These are phyloP conservation scores for Dendrocalamus sinicus DNA, from an alignment of 176 grass and related monocot genomes.

Conservation along the genomic window DNA sequence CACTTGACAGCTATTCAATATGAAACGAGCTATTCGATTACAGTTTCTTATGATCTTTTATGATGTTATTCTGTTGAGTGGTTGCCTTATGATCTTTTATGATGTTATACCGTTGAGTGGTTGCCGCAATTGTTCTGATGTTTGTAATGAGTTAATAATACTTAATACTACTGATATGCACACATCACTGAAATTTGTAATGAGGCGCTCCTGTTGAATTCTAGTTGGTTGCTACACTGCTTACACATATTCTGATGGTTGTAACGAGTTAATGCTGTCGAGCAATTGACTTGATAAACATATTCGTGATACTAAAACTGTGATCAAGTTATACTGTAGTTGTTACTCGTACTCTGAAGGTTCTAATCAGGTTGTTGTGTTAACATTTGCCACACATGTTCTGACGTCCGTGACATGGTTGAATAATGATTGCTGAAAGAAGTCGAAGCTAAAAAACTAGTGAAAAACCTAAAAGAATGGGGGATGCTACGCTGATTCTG, in stretches of 20 bases:
- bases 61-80: constrained; percentile 4
- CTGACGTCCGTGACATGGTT: no score
- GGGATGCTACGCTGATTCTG: no score
- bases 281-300: neutral
- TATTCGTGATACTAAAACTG: no score
- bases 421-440: no score
- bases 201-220: neutral
- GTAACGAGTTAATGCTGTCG: neutral
- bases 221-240: neutral
- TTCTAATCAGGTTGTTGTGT: no score
- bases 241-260: neutral
- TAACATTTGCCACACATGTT: no score
- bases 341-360: no score
- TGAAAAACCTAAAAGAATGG: no score
- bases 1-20: constrained; percentile 42
- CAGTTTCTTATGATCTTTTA: neutral
- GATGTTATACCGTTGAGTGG: constrained; percentile 2
- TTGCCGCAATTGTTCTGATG: neutral
- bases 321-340: no score
- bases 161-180: neutral
- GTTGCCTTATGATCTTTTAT: neutral
- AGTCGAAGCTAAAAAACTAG: no score
- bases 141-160: neutral
- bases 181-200: neutral
- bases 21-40: constrained; percentile 39